These are phyloP conservation scores for Colletotrichum horii DNA, from an alignment of 2,329 filamentous ascomycete species.

Conservation along the genomic window DNA sequence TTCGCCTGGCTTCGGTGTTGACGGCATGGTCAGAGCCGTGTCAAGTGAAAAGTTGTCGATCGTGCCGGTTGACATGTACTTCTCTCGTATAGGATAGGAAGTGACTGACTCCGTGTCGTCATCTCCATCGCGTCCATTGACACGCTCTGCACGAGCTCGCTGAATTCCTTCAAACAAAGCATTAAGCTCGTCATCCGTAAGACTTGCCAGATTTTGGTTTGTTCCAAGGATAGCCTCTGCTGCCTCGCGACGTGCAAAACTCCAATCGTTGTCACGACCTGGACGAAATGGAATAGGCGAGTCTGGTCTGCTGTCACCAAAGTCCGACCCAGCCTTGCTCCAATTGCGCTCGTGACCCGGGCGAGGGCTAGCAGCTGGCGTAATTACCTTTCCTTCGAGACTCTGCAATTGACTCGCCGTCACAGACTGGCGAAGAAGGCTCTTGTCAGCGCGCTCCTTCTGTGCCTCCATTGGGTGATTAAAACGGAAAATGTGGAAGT, in stretches of 20 bases:
- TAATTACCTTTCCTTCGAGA: constrained; percentile 62
- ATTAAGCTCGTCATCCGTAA: constrained; percentile 95
- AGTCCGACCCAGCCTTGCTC: constrained; percentile 80
- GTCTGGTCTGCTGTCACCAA: constrained; percentile 77
- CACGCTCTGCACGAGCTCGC: constrained; percentile 78
- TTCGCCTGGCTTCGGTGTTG: constrained; percentile 81
- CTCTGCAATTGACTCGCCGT: constrained; percentile 65
- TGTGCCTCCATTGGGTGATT: constrained; percentile 97
- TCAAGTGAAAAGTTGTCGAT: constrained; percentile 96
- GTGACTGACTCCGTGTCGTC: constrained; percentile 90
- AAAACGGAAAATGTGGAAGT: constrained; percentile 99
- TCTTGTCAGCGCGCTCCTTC: constrained; percentile 88
- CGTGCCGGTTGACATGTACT: constrained; percentile 93
- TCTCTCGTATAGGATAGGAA: constrained; percentile 88
- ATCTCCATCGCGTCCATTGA: constrained; percentile 76
- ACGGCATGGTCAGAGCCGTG: constrained; percentile 91
- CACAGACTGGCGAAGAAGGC: constrained; percentile 83
- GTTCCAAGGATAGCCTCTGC: constrained; percentile 86
- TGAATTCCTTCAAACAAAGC: constrained; percentile 94
- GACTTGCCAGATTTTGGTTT: constrained; percentile 87
- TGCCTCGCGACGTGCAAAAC: constrained; percentile 90
- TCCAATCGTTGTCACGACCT: constrained; percentile 91
- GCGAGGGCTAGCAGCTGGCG: constrained; percentile 66
- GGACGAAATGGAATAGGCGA: constrained; percentile 76
- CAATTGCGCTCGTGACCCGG: constrained; percentile 78